Evolutionary conservation across 192 early-diverging fungal species (phyloP), one percentile per base, ranked within the genome.

Genomic region (Chytriomyces confervae): DNA sequence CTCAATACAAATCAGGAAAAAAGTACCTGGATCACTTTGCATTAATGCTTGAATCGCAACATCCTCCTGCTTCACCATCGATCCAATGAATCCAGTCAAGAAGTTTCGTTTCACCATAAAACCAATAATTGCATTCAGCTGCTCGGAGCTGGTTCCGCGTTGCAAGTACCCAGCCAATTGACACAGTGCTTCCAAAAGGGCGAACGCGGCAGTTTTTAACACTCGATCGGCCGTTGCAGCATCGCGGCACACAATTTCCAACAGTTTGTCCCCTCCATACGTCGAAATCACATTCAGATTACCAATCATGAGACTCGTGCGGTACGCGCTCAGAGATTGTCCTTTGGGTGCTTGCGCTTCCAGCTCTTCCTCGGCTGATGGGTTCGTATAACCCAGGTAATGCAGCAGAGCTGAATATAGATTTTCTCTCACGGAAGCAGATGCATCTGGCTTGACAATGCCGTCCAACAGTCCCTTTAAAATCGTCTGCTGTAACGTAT

Each of bases 141-240:
- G 78, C 75, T 78, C 72, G 11, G 7, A 47, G 9, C 46, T 20
- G 13, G 48, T 48, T 73, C 20, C 79, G 8, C 10, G 46, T 5
- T 44, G 45, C 36, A 36, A 36, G 44, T 24, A 47, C 44, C 64
- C 76, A 43, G 81, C 68, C 65, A 87, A 50, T 13, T 80, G 72
- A 67, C 85, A 87, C 6, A 98, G 79, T 0, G 91, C 89, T 57
- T 93, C 91, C 48, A 98, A 83, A 5, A 92, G 80, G 7, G 88
- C 89, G 69, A 96, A 95, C 0, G 97, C 93, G 6, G 94, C 90
- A 6, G 94, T 94, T 66, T 94, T 93, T 90, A 93, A 95, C 4
- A 93, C 89, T 50, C 90, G 91, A 43, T 89, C 86, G 6, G 91
- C 93, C 73, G 95, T 93, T 2, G 92, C 89, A 0, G 95, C 97